Base-by-base conservation (phyloP, 345 rosid genomes). In the Cochlearia excelsa region DNA sequence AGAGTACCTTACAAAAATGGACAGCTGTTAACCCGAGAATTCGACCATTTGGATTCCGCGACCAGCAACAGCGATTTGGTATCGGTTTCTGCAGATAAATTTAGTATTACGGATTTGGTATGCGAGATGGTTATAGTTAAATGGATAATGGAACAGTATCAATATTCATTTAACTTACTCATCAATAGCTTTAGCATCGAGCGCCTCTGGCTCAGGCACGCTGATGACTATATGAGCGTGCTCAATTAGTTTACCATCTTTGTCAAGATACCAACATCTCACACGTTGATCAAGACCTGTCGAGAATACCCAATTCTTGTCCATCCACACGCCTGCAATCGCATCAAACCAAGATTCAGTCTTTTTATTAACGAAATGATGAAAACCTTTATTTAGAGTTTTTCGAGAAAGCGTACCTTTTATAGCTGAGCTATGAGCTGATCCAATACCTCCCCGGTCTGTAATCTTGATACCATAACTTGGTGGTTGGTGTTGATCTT, bases 251-350 rank as follows among this genome's bases (percentile, higher is more conserved):
- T 77, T 79, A 57, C 79, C 68, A 10, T 67, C 59, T 37, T 81
- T 79, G 56, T 77, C 69, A 16, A 81, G 64, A 38, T 46, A 73
- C 97, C 96, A 93, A 74, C 91, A 89, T 61, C 96, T 72, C 52
- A 93, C 72, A 4, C 99, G 92, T 75, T 89, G 97, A 81, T 93
- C 99, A 73, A 93, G 97, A 57, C 99, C 96, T n/a, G 96, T 78
- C 2, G 95, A 89, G 62, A 93, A 87, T 41, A 89, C 82, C 96
- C 96, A 89, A n/a, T 53, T 77, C 42, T 78, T 79, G 52, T 89
- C 95, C 33, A 95, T 87, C 97, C 99, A 89, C 73, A 89, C 76
- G 27, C 97, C 99, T 93, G 71, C 49, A 72, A 16, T 34, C 27
- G 50, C 46, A 72, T 60, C 35, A 61, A 46, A 53, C 50, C 40